Conservation (phyloP, 768 basidiomycete genomes). For the Tricholoma terreum region DNA sequence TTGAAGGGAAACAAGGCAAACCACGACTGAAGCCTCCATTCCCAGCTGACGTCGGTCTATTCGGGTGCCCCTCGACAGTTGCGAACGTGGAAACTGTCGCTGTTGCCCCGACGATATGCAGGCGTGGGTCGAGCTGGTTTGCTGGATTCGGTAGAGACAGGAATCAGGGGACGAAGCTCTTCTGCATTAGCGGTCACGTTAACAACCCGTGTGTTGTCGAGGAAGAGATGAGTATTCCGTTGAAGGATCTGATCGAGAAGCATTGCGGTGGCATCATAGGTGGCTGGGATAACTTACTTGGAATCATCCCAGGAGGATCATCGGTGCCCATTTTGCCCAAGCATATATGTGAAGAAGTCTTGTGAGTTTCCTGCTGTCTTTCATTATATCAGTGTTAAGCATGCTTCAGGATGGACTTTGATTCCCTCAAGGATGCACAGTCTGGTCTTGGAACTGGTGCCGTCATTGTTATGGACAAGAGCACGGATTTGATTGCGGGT, state of each 20-base stretch:
- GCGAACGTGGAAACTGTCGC: conserved; percentile 99
- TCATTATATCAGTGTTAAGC: conserved; percentile 5
- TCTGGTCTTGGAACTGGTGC: conserved; percentile 98
- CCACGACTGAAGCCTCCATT: conserved; percentile 97
- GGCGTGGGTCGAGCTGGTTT: conserved; percentile 89
- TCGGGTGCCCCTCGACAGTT: conserved; percentile 96
- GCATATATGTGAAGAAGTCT: conserved; percentile 76
- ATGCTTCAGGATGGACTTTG: conserved; percentile 85
- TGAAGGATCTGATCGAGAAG: conserved; percentile 92
- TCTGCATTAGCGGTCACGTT: conserved; percentile 95
- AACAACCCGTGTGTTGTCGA: conserved; percentile 98
- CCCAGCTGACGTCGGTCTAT: conserved; percentile 96
- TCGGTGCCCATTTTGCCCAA: conserved; percentile 93
- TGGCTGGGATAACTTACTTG: conserved; percentile 95
- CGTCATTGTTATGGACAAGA: conserved; percentile 99
- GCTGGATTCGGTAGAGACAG: conserved; percentile 87
- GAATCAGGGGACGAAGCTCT: conserved; percentile 96
- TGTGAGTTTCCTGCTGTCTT: conserved; percentile 52
- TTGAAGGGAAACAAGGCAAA: conserved; percentile 99
- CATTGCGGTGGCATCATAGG: conserved; percentile 94
- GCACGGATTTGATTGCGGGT: conserved; percentile 89
- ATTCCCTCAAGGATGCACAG: conserved; percentile 93
- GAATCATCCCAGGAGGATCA: conserved; percentile 94
- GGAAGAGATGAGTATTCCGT: conserved; percentile 98
- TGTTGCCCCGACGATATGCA: conserved; percentile 94